These are phyloP conservation scores for Claviceps humidiphila DNA, from an alignment of 2,329 filamentous ascomycete genomes.

Conservation along the genomic window DNA sequence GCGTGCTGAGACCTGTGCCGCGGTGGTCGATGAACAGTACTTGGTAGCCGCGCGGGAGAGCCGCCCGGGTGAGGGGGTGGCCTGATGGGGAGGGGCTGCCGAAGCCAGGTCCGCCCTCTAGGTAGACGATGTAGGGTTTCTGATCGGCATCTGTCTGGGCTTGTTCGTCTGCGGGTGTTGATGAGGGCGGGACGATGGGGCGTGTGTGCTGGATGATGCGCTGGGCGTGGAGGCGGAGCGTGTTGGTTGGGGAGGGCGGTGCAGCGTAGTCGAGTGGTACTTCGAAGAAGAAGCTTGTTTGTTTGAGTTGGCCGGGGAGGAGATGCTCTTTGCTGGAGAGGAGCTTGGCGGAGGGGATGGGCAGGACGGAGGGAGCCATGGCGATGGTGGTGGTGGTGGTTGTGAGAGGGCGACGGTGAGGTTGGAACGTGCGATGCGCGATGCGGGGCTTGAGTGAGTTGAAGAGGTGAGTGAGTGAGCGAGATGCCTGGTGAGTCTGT, in stretches of 20 bases:
- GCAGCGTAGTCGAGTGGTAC: conserved; percentile 69
- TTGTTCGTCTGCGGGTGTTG: conserved; percentile 12
- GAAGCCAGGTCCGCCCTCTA: conserved; percentile 78
- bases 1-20: conserved; percentile 73
- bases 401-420: background rate
- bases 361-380: conserved; percentile 7
- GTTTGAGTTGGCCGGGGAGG: conserved; percentile 51
- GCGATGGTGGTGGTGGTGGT: background rate
- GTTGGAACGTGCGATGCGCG: background rate
- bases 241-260: conserved; percentile 41
- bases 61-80: conserved; percentile 52
- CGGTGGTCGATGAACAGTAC: conserved; percentile 81
- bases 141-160: background rate
- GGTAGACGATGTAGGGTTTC: conserved; percentile 50
- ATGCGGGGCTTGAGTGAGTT: background rate
- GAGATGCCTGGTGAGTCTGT: background rate
- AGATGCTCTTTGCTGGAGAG: conserved; percentile 29
- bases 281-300: conserved; percentile 76
- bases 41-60: conserved; percentile 73
- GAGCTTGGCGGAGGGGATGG: conserved; percentile 25
- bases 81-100: conserved; percentile 65
- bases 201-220: conserved; percentile 54
- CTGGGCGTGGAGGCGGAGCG: conserved; percentile 65
- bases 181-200: conserved; percentile 34
- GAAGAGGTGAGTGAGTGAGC: background rate